A percentile compares a stretch with the other conserved stretches of the same genome.
These are phyloP conservation scores for Cladosporium velox DNA, from an alignment of 2,329 filamentous ascomycete genomes.

Conservation along the genomic window DNA sequence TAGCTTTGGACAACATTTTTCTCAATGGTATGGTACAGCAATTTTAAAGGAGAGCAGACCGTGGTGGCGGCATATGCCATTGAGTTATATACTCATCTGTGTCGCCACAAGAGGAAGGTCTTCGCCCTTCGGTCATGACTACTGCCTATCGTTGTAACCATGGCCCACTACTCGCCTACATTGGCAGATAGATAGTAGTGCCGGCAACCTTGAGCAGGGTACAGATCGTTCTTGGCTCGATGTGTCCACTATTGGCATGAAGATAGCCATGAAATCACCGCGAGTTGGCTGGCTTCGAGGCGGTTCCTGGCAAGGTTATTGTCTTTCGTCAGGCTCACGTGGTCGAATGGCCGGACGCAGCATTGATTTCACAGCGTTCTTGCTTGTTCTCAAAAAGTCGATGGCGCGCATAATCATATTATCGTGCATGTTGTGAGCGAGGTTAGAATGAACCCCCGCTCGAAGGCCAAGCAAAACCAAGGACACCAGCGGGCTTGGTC, in stretches of 20 bases:
- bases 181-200: slow-evolving; percentile 1
- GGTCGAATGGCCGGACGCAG: not conserved
- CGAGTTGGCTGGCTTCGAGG: not conserved
- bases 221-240: slow-evolving; percentile 6
- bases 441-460: slow-evolving; percentile 6
- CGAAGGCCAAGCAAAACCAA: slow-evolving; percentile 17
- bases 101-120: slow-evolving; percentile 4
- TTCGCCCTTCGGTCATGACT: not conserved
- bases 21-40: not conserved
- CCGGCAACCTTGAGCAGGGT: slow-evolving; percentile 12
- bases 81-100: not conserved
- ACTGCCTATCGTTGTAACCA: slow-evolving; percentile 13
- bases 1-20: not conserved
- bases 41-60: not conserved
- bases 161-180: slow-evolving; percentile 15
- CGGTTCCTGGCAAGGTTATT: not conserved
- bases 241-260: slow-evolving; percentile 17
- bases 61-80: not conserved
- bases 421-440: not conserved
- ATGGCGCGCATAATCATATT: not conserved
- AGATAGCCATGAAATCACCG: not conserved
- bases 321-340: not conserved
- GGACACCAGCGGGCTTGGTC: slow-evolving; percentile 11
- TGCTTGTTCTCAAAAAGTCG: not conserved
- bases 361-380: not conserved